Evolutionary conservation across 2,329 filamentous ascomycete genomes (phyloP).

Genomic region (Tolypocladium ovalisporum): DNA sequence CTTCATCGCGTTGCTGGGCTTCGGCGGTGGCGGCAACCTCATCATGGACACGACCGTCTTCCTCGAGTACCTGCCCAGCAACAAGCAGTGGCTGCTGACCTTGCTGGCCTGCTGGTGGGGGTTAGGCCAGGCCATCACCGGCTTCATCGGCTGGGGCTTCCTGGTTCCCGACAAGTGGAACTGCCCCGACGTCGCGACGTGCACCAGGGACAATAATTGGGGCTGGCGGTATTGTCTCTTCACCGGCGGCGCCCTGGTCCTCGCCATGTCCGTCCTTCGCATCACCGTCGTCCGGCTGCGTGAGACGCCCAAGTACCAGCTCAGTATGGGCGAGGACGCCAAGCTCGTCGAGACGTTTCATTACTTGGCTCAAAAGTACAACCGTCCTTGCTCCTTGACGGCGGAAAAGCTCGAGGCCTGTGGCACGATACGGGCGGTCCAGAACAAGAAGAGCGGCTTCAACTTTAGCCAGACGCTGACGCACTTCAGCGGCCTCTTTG

Average conservation of each 20-base stretch:
- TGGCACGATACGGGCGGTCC: conserved; percentile 26
- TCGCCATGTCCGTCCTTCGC: conserved; percentile 32
- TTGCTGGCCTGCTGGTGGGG: conserved; percentile 39
- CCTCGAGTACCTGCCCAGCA: conserved; percentile 36
- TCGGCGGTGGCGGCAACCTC: conserved; percentile 45
- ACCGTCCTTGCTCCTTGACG: conserved; percentile 27
- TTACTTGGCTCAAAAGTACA: conserved; percentile 34
- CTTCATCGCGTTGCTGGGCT: conserved; percentile 52
- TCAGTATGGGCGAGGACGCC: conserved; percentile 33
- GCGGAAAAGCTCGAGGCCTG: conserved; percentile 34
- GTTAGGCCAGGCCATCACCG: conserved; percentile 36
- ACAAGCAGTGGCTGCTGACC: conserved; percentile 35
- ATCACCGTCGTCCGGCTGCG: conserved; percentile 33
- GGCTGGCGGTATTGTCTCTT: conserved; percentile 38
- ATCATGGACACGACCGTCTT: conserved; percentile 41
- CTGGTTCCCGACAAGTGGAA: conserved; percentile 37
- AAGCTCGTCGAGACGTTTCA: conserved; percentile 38
- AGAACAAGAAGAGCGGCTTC: conserved; percentile 19
- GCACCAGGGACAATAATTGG: conserved; percentile 32
- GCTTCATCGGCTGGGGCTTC: conserved; percentile 33
- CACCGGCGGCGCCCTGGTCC: conserved; percentile 31
- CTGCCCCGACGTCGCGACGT: conserved; percentile 31
- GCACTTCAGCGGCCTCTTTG: conserved; percentile 56
- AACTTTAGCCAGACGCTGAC: conserved; percentile 22
- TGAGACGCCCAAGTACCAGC: conserved; percentile 38